A percentile compares a stretch with the other conserved stretches of the same genome.
Evolutionary conservation across 108 stramenopile genomes (phyloP).

Genomic region (Nitzschia inconspicua): DNA sequence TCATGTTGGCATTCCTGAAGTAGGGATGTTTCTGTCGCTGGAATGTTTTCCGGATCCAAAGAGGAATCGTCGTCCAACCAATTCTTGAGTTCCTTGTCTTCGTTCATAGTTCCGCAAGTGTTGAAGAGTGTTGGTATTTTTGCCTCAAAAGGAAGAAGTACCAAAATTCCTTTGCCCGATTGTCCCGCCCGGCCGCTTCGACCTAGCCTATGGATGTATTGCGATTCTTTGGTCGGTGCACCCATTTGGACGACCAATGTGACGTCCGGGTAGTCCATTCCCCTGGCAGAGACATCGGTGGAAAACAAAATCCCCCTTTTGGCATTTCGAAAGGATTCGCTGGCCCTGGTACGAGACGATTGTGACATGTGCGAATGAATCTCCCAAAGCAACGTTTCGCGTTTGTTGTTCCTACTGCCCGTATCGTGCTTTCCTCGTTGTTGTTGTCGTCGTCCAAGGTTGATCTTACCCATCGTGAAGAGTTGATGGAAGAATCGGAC

Average conservation of each 20-base stretch:
- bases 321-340: constrained; percentile 53
- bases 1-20: constrained; percentile 1
- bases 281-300: constrained; percentile 89
- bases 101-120: neutral
- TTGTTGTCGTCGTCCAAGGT: constrained; percentile 15
- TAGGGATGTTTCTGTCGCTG: neutral
- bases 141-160: constrained; percentile 50
- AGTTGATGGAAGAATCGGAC: constrained; percentile 73
- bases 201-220: constrained; percentile 92
- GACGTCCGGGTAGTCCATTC: constrained; percentile 74
- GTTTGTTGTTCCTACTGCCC: neutral
- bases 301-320: constrained; percentile 66
- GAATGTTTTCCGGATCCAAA: neutral
- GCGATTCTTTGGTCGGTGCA: constrained; percentile 59
- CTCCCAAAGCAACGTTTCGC: constrained; percentile 38
- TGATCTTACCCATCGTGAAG: constrained; percentile 52
- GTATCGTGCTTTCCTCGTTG: neutral
- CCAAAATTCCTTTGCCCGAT: constrained; percentile 50
- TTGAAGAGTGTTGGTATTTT: constrained; percentile 22
- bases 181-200: constrained; percentile 89
- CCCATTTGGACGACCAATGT: constrained; percentile 79
- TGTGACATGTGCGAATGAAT: constrained; percentile 89
- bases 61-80: neutral
- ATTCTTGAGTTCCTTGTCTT: constrained; percentile 3
- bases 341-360: constrained; percentile 61